Evolutionary conservation across 2,329 filamentous ascomycete species (phyloP).

Genomic region (Beauveria medogensis): DNA sequence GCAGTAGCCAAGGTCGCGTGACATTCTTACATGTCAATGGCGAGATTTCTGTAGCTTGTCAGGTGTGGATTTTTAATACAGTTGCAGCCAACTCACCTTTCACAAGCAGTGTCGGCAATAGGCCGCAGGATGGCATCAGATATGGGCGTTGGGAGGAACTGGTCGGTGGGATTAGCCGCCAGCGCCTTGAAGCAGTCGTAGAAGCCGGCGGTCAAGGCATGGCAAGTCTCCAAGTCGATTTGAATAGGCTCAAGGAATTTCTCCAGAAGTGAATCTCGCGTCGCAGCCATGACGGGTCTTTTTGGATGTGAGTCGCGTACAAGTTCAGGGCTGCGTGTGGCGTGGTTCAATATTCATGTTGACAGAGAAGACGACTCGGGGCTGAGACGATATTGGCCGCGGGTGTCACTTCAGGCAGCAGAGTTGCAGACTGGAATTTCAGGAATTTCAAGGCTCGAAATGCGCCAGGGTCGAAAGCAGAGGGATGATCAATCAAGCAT

Average conservation of each 20-base stretch:
- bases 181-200: conserved; percentile 39
- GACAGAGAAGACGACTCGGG: neutral
- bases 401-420: neutral
- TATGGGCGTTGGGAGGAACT: conserved; percentile 55
- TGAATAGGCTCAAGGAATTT: conserved; percentile 44
- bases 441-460: neutral
- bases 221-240: conserved; percentile 38
- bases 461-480: neutral
- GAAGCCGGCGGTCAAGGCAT: conserved; percentile 40
- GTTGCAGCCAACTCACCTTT: conserved; percentile 35
- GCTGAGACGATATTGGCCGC: neutral
- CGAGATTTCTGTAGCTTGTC: conserved; percentile 40
- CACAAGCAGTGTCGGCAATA: conserved; percentile 31
- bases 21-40: conserved; percentile 54
- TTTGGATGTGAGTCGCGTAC: neutral
- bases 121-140: conserved; percentile 50
- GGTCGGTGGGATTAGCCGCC: conserved; percentile 43
- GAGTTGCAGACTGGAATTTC: neutral
- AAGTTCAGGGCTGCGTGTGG: conserved; percentile 3
- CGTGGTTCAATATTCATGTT: conserved; percentile 5
- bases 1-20: neutral
- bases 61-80: neutral
- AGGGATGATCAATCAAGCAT: neutral
- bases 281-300: conserved; percentile 17
- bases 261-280: conserved; percentile 18